A percentile compares a stretch with the other conserved stretches of the same genome.
phyloP scores from a whole-genome alignment of 495 filamentous ascomycete species.

The Aspergillus avenaceus region DNA sequence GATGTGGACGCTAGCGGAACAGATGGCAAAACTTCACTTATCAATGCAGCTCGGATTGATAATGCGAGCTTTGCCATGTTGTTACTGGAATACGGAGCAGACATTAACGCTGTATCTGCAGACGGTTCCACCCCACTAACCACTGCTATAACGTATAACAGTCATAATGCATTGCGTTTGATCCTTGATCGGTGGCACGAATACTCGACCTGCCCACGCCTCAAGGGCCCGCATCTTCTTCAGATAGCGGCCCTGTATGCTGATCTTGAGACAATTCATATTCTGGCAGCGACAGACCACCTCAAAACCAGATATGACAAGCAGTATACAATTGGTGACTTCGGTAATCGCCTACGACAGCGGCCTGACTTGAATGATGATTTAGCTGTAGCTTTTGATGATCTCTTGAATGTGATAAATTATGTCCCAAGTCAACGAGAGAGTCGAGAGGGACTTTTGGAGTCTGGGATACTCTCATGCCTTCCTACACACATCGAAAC shows the following conservation, averaged over 20 bases:
- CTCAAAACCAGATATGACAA: not conserved
- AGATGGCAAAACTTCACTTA: not conserved
- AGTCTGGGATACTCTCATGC: not conserved
- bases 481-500: not conserved
- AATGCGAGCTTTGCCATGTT: not conserved
- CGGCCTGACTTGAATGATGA: not conserved
- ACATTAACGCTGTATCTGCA: not conserved
- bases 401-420: conserved; percentile 5
- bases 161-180: not conserved
- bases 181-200: not conserved
- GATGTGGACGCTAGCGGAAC: not conserved
- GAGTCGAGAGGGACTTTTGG: not conserved
- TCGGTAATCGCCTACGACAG: conserved; percentile 1
- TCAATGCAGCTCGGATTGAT: not conserved
- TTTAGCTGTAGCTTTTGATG: not conserved
- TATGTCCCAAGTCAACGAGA: not conserved
- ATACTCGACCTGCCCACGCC: not conserved
- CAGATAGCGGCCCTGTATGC: not conserved
- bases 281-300: not conserved
- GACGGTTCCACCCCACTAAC: not conserved
- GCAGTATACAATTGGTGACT: not conserved
- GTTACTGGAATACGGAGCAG: not conserved
- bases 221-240: not conserved
- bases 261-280: not conserved
- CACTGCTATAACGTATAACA: not conserved